Evolutionary conservation across 805 yeast genomes (phyloP), one percentile per base, ranked within the genome.

Genomic region (Brettanomyces nanus): DNA sequence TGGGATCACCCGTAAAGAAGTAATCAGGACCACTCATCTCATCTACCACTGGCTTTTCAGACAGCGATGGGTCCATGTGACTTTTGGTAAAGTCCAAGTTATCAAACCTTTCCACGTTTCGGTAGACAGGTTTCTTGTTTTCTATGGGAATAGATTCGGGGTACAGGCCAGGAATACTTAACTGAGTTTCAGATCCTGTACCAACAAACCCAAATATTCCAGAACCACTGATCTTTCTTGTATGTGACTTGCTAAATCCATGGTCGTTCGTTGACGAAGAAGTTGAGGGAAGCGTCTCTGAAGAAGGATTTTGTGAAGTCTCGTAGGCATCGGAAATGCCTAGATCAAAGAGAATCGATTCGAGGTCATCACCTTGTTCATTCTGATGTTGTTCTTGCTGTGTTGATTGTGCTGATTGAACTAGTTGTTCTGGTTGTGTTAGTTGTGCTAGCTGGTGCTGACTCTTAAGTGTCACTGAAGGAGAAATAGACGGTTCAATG

Each of bases 201-300:
- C 75, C 77, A 6, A 68, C 62, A 46, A 72, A 82, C 0, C 94
- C 94, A 57, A 83, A 83, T 20, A 83, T 82, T 2, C 84, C 90
- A 4, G 90, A 80, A 11, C 94, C 94, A 62, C 87, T 80, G 15
- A 73, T 66, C 41, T 76, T 75, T 45, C 85, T 71, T 37, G 69
- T 59, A 52, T 82, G 90, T 19, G 57, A 53, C 40, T 46, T 52
- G 21, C 13, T 30, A 20, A 13, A 34, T 7, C 19, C 9, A 19
- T 18, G 19, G 6, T 19, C 6, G 13, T 6, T 7, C 10, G 9
- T 7, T 13, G 22, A 9, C 3, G 3, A n/a, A n/a, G 30, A 10
- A 17, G 17, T 21, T 9, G 33, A 17, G 9, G 30, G 30, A 6
- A 28, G 9, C 7, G n/a, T 10, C 7, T n/a, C n/a, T 6, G 7